Conservation (phyloP, 345 rosid genomes). For the Eucalyptus cladocalyx region DNA sequence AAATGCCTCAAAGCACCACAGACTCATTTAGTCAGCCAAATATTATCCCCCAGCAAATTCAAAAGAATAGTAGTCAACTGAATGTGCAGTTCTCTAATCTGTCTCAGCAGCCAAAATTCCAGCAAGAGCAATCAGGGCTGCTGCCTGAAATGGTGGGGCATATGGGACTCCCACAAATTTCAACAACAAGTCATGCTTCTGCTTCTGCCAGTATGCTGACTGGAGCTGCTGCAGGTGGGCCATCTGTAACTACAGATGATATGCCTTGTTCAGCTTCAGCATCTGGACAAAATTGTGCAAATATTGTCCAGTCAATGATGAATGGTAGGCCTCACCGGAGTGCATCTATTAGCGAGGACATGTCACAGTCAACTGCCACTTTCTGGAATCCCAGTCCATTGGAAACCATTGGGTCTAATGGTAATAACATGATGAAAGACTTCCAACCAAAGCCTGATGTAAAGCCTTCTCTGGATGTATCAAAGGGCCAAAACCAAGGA, state of each 20-base stretch:
- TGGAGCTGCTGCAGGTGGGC: slow-evolving; percentile 24
- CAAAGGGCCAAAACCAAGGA: slow-evolving; percentile 38
- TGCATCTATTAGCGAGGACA: slow-evolving; percentile 22
- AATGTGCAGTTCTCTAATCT: slow-evolving; percentile 23
- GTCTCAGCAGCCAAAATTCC: slow-evolving; percentile 21
- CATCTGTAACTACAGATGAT: slow-evolving; percentile 43
- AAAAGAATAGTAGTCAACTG: slow-evolving; percentile 14
- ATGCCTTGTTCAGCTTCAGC: slow-evolving; percentile 54
- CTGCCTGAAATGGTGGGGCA: slow-evolving; percentile 27
- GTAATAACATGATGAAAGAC: slow-evolving; percentile 13
- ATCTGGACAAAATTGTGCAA: slow-evolving; percentile 24
- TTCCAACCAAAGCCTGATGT: slow-evolving; percentile 37
- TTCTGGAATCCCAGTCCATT: slow-evolving; percentile 21
- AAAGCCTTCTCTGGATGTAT: slow-evolving; percentile 37
- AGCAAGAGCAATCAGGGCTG: slow-evolving; percentile 25
- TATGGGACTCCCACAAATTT: slow-evolving; percentile 10
- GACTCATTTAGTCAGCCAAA: slow-evolving; percentile 25
- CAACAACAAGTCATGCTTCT: slow-evolving; percentile 15
- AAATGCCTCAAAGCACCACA: slow-evolving; percentile 24
- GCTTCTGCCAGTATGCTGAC: slow-evolving; percentile 12
- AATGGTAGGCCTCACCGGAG: slow-evolving; percentile 12
- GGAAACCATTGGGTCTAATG: slow-evolving; percentile 23
- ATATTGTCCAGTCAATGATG: slow-evolving; percentile 19
- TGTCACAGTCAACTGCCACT: slow-evolving; percentile 28
- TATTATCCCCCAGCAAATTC: slow-evolving; percentile 19